Percentiles rank a stretch among this genome's conserved stretches.
phyloP scores from a whole-genome alignment of 1,284 basidiomycete species.

The Rhodotorula mucilaginosa region DNA sequence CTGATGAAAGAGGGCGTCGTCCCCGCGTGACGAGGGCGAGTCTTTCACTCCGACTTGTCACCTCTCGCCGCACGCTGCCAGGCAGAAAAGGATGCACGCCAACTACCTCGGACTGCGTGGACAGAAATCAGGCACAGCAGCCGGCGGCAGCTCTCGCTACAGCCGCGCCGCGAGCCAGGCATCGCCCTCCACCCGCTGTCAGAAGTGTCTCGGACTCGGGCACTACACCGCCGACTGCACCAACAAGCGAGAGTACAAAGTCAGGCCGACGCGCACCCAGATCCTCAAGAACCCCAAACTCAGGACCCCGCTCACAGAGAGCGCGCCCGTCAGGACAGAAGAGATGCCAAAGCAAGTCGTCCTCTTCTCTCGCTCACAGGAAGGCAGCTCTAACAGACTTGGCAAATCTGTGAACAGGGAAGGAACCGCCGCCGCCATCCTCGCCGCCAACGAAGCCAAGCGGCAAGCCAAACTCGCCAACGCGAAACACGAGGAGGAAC shows the following conservation, averaged over 20 bases:
- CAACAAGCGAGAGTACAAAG: slow-evolving; percentile 22
- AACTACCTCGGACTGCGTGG: slow-evolving; percentile 26
- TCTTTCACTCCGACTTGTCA: not conserved
- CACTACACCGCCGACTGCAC: slow-evolving; percentile 36
- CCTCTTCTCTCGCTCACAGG: not conserved
- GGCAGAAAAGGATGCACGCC: slow-evolving; percentile 16
- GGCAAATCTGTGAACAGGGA: slow-evolving; percentile 8
- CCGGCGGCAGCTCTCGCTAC: not conserved
- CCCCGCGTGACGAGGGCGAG: no score
- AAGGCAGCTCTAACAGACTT: not conserved
- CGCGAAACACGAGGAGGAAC: not conserved
- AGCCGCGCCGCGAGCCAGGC: slow-evolving; percentile 1
- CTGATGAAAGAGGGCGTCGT: no score
- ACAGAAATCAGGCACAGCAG: not conserved
- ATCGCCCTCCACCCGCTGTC: slow-evolving; percentile 21
- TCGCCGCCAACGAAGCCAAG: slow-evolving; percentile 38
- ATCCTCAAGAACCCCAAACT: slow-evolving; percentile 40
- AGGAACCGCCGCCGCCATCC: slow-evolving; percentile 37
- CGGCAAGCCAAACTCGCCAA: slow-evolving; percentile 19
- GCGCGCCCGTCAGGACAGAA: slow-evolving; percentile 7
- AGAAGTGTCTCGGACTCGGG: slow-evolving; percentile 32
- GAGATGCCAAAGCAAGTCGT: slow-evolving; percentile 22
- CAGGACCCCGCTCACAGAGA: slow-evolving; percentile 16
- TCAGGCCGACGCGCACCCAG: slow-evolving; percentile 29
- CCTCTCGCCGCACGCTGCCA: not conserved